These are phyloP conservation scores for Medicago ruthenica DNA, from an alignment of 306 rosid genomes.

Conservation along the genomic window DNA sequence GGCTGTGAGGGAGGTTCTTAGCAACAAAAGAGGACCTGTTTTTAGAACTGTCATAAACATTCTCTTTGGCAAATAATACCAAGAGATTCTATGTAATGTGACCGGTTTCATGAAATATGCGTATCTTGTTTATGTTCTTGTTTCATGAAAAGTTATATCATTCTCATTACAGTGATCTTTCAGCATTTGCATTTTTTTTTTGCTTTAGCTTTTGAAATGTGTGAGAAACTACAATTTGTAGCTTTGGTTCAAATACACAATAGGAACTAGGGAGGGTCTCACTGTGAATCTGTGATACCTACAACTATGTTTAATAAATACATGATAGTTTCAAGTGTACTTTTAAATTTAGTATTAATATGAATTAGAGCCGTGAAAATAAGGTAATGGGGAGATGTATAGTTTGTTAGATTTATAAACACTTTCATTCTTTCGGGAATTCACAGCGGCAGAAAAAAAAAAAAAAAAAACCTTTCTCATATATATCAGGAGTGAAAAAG, in stretches of 20 bases:
- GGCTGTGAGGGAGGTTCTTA: conserved; percentile 61
- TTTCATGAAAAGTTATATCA: background rate
- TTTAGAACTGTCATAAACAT: conserved; percentile 57
- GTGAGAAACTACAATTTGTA: too few species aligned
- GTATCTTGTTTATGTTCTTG: background rate
- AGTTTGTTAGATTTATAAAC: too few species aligned
- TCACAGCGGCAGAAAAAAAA: background rate
- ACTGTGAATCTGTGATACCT: background rate
- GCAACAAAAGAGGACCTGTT: conserved; percentile 53
- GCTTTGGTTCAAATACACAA: too few species aligned
- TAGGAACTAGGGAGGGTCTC: too few species aligned
- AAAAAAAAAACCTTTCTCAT: too few species aligned
- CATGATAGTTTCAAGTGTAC: background rate
- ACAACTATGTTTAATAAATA: background rate
- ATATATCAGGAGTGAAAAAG: too few species aligned
- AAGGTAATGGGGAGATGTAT: background rate
- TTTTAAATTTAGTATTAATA: background rate
- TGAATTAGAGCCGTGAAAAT: background rate
- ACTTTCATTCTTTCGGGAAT: too few species aligned
- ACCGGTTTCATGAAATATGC: background rate
- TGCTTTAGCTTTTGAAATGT: too few species aligned
- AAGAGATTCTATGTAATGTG: background rate
- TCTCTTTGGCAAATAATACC: conserved; percentile 60
- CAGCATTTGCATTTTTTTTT: too few species aligned
- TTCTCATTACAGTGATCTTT: background rate